phyloP scores from a whole-genome alignment of 163 green algal species.

The Coccomyxa subellipsoidea region DNA sequence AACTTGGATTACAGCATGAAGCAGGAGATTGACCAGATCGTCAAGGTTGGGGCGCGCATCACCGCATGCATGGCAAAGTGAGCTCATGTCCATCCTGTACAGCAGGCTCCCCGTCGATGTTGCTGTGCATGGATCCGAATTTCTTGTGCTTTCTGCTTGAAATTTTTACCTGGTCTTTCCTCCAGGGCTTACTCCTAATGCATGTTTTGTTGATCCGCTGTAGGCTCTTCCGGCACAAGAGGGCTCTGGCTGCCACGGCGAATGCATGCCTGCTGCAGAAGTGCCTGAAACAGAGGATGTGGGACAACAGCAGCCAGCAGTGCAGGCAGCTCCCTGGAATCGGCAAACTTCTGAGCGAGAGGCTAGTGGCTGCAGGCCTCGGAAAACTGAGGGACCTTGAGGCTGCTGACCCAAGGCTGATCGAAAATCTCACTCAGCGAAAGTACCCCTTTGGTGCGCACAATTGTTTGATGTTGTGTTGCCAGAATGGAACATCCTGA shows the following conservation, averaged over 20 bases:
- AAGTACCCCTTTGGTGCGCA: conserved; percentile 62
- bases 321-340: conserved; percentile 55
- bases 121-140: background rate
- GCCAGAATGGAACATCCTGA: no score
- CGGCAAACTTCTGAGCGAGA: conserved; percentile 42
- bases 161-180: no score
- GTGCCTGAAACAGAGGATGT: conserved; percentile 62
- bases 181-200: no score
- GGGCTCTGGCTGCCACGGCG: conserved; percentile 57
- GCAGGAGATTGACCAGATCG: conserved; percentile 51
- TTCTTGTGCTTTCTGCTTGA: no score
- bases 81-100: background rate
- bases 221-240: conserved; percentile 56
- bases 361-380: conserved; percentile 56
- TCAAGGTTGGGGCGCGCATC: conserved; percentile 50
- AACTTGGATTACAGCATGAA: conserved; percentile 66
- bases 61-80: conserved; percentile 64
- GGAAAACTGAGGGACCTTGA: conserved; percentile 43
- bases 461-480: no score
- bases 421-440: conserved; percentile 60
- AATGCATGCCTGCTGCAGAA: conserved; percentile 72
- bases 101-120: background rate
- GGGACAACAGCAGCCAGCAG: conserved; percentile 53
- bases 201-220: no score
- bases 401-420: conserved; percentile 45